phyloP scores from a whole-genome alignment of 2,329 filamentous ascomycete genomes.

The Penicillium janthinellum region DNA sequence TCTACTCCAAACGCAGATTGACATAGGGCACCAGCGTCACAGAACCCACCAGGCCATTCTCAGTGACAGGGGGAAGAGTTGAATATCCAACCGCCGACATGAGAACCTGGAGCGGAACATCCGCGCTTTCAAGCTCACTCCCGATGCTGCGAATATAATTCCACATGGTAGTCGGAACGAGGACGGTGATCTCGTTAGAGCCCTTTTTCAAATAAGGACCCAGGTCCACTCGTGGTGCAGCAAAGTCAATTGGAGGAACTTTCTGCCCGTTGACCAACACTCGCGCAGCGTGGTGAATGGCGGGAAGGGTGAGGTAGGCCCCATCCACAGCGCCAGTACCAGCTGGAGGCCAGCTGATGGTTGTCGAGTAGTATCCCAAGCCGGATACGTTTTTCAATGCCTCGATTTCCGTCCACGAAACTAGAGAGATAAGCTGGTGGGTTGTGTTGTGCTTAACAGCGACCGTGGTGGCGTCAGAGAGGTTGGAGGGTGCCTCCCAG shows the following conservation, averaged over 20 bases:
- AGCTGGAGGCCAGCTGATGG: constrained; percentile 17
- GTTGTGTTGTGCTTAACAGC: constrained; percentile 26
- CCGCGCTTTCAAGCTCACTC: constrained; percentile 11
- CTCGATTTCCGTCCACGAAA: constrained; percentile 24
- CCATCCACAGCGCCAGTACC: constrained; percentile 10
- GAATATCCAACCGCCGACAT: background rate
- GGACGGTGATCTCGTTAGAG: constrained; percentile 12
- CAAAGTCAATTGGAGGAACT: constrained; percentile 19
- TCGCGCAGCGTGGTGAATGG: constrained; percentile 16
- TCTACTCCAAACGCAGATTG: background rate
- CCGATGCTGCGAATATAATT: constrained; percentile 22
- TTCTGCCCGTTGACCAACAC: constrained; percentile 21
- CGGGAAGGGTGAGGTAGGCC: constrained; percentile 23
- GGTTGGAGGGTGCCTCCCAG: constrained; percentile 24
- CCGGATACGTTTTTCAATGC: constrained; percentile 22
- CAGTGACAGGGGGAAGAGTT: constrained; percentile 8
- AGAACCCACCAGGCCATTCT: constrained; percentile 19
- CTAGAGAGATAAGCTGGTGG: constrained; percentile 18
- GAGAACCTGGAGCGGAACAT: background rate
- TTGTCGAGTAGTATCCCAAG: constrained; percentile 24
- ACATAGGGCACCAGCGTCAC: constrained; percentile 15
- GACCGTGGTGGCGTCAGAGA: constrained; percentile 20
- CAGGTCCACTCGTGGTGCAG: constrained; percentile 15
- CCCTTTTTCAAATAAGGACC: constrained; percentile 11
- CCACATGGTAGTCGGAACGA: constrained; percentile 26